Evolutionary conservation across 768 basidiomycete genomes (phyloP), one percentile per base, ranked within the genome.

Genomic region (Pulveroboletus sp.): DNA sequence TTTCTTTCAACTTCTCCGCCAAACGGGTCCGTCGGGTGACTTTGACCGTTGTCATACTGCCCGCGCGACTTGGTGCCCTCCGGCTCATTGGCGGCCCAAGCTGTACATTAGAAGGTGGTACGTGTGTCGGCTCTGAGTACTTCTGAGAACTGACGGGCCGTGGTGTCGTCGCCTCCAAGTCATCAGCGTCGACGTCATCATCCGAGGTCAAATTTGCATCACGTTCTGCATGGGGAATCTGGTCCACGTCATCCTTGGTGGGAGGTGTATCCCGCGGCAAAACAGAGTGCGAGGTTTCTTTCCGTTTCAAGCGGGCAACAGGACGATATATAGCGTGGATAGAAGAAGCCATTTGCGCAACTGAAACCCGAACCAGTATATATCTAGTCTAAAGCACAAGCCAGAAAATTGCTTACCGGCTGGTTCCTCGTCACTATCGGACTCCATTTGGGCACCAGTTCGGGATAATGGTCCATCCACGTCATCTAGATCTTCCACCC

Each of bases 261-360:
- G 52, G 43, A 24, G 51, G 39, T 15, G 17, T 17, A 8, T 49
- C 50, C 15, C 33, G 57, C 33, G 56, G 51, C 7, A 56, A 54
- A 21, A 40, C 49, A 26, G 57, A 56, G 15, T 48, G 57, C 17
- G 62, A 57, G 5, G 56, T 46, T 30, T 70, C 71, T 24, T 58
- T 65, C 39, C 79, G 75, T 47, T 78, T 79, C 7, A 79, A 82
- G 27, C 84, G 83, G 6, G 86, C 86, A 27, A 90, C 67, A 18
- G 90, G 90, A 18, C 89, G 82, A 63, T 93, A 81, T 44, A 93
- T 91, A 35, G 91, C 81, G 62, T 93, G 91, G 38, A 93, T 91
- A 10, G 91, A 93, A 24, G 91, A 93, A 2, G 91, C 82, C 47
- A 92, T 69, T 35, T 73, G 76, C 46, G 63, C 71, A 51, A 61